Base-by-base conservation (phyloP, 176 grass and related monocot species). In the Phragmites australis region DNA sequence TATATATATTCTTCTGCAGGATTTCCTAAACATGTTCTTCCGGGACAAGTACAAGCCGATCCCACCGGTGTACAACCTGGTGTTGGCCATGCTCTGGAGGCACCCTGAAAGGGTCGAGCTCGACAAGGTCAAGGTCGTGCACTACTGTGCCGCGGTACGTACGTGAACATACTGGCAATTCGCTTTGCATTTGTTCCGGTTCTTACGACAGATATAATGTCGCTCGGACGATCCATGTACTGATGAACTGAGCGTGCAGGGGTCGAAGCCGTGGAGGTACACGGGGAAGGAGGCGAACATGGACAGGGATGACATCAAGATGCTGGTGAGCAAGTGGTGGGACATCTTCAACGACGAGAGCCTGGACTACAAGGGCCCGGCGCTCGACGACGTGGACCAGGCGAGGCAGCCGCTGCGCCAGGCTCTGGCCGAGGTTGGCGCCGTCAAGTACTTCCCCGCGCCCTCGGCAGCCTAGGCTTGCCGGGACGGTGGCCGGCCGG, bases 11-110 rank as follows among this genome's bases (percentile, higher is more conserved):
- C n/a, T n/a, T n/a, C n/a, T n/a, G 83, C 78, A 97, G 91, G 94
- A 97, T 65, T 97, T 91, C 9, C 83, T 97, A 3, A 97, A 97
- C 82, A 37, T 88, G 56, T 97, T 93, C 87, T 97, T 97, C 71
- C 45, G 41, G n/a, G 82, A 92, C 55, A 32, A 10, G 0, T 93
- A 93, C 84, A 76, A 17, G 67, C 91, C 91, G 6, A 90, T 97
- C 79, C 82, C 91, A 2, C 47, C 51, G 0, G n/a, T 81, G 0
- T 90, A 97, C 82, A 97, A 97, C 77, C 87, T 97, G 0, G 94
- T 97, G 9, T 39, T 97, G 30, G 94, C 94, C 26, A 93, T 97
- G 91, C 82, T 97, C 0, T 97, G 94, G 94, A 79, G 89, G 65
- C 94, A 97, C 55, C 94, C 94, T 2, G 91, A 97, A 2, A 93